phyloP scores from a whole-genome alignment of 768 basidiomycete genomes.

The Cubamyces sp. region DNA sequence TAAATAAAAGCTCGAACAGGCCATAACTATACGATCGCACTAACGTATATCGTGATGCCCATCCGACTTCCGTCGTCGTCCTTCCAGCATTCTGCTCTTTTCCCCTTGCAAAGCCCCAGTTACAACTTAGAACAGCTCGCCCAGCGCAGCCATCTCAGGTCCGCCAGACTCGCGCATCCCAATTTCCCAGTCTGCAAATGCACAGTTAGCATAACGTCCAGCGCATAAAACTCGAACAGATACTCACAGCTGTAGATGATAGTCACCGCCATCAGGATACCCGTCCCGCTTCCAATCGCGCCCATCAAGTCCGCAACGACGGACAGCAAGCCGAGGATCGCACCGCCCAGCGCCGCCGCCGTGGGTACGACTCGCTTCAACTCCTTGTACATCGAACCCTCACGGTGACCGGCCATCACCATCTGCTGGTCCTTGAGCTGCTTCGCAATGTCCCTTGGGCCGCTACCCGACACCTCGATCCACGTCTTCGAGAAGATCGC shows the following conservation, averaged over 20 bases:
- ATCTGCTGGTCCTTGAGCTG: conserved; percentile 99
- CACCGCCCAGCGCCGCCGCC: conserved; percentile 96
- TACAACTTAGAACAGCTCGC: conserved; percentile 65
- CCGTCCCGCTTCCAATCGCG: conserved; percentile 93
- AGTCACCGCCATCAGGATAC: conserved; percentile 97
- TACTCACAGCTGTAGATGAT: conserved; percentile 82
- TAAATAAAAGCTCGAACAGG: not conserved
- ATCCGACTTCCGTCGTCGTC: no score
- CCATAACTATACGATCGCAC: not conserved
- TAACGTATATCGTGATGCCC: no score
- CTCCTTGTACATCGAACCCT: conserved; percentile 99
- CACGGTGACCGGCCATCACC: conserved; percentile 89
- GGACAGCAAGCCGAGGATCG: conserved; percentile 90
- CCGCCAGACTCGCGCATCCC: conserved; percentile 88
- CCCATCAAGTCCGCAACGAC: conserved; percentile 95
- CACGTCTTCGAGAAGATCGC: conserved; percentile 99
- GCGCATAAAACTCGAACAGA: conserved; percentile 1
- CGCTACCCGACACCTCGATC: conserved; percentile 97
- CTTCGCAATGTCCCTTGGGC: conserved; percentile 95
- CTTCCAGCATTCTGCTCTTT: no score
- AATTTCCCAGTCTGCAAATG: conserved; percentile 84
- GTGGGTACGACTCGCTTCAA: conserved; percentile 97
- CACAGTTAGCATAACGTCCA: conserved; percentile 4
- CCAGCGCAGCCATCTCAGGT: conserved; percentile 80
- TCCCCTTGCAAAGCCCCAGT: no score